Conservation (phyloP, 306 rosid genomes). For the Cucurbita moschata region DNA sequence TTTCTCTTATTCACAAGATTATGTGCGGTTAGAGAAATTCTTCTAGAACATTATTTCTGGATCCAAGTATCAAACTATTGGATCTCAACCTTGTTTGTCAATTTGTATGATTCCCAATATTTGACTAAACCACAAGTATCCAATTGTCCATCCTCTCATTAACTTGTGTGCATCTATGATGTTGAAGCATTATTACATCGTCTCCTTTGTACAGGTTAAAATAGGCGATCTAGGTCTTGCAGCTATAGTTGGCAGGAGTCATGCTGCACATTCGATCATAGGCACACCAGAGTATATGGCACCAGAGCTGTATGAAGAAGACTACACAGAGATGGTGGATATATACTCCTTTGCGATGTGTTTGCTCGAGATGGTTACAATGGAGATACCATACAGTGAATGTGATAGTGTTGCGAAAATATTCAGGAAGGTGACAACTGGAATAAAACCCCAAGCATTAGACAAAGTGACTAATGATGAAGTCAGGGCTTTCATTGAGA, state of each 20-base stretch:
- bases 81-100: background rate
- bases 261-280: constrained; percentile 65
- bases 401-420: constrained; percentile 76
- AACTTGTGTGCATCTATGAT: background rate
- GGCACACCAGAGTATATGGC: constrained; percentile 98
- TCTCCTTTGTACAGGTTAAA: constrained; percentile 37
- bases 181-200: background rate
- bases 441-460: constrained; percentile 58
- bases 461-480: constrained; percentile 45
- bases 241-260: constrained; percentile 70
- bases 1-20: background rate
- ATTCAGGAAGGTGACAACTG: constrained; percentile 65
- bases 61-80: background rate
- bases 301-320: constrained; percentile 86
- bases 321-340: constrained; percentile 94
- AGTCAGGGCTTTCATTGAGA: constrained; percentile 61
- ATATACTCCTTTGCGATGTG: constrained; percentile 91
- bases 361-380: constrained; percentile 85
- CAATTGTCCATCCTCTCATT: background rate
- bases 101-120: background rate
- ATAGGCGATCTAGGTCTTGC: constrained; percentile 91
- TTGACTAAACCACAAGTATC: background rate
- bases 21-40: background rate
- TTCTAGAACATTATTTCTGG: background rate
- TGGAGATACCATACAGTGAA: constrained; percentile 86